Conservation (phyloP, 2,329 filamentous ascomycete species). For the Claviceps pusilla region DNA sequence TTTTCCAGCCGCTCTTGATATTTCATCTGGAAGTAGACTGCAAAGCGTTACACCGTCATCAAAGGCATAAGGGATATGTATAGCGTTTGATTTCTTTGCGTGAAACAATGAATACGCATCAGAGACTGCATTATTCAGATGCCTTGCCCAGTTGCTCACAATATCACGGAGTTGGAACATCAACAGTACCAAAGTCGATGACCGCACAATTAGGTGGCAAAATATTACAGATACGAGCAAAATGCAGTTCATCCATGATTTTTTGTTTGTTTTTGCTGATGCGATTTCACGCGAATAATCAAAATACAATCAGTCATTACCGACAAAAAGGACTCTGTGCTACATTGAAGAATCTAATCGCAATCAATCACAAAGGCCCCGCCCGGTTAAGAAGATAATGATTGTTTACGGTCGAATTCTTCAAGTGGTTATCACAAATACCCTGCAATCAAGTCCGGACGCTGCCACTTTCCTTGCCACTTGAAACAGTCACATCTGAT, state of each 20-base stretch:
- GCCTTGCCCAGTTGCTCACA: background rate
- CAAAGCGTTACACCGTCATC: background rate
- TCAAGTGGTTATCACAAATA: background rate
- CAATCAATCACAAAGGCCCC: background rate
- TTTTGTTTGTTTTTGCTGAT: background rate
- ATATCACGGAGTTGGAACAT: background rate
- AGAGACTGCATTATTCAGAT: background rate
- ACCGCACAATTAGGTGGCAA: background rate
- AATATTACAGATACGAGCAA: background rate
- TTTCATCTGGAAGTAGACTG: no score
- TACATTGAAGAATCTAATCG: background rate
- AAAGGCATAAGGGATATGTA: background rate
- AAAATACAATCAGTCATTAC: background rate
- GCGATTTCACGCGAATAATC: background rate
- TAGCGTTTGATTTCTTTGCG: background rate
- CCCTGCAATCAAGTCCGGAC: background rate
- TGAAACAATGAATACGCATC: background rate
- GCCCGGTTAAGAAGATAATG: background rate
- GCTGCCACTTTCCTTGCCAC: slow-evolving; percentile 1
- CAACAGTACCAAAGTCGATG: background rate
- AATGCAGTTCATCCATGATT: background rate
- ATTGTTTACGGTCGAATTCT: background rate
- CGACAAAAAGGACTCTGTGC: background rate
- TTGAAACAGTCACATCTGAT: slow-evolving; percentile 20
- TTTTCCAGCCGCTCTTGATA: background rate